phyloP scores from a whole-genome alignment of 2,329 filamentous ascomycete genomes.

The Colletotrichum aenigma region DNA sequence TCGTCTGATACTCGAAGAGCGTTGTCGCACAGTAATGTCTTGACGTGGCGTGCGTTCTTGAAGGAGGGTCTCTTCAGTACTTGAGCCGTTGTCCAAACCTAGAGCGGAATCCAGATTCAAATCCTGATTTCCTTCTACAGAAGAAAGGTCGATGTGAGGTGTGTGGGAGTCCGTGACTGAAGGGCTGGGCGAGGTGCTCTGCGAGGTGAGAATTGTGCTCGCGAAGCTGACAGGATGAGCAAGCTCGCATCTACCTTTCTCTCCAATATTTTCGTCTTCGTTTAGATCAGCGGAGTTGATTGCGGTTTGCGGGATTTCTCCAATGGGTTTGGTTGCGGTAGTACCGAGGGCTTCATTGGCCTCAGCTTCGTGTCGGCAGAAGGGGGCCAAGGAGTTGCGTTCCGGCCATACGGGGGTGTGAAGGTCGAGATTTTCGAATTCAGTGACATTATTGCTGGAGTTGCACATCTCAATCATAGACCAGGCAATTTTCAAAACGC shows the following conservation, averaged over 20 bases:
- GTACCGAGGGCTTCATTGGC: neutral
- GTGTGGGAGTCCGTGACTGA: neutral
- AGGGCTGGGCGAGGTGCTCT: neutral
- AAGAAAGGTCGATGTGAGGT: neutral
- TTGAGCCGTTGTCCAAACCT: neutral
- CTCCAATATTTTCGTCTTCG: neutral
- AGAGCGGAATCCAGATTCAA: neutral
- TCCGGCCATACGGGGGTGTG: neutral
- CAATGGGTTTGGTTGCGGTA: neutral
- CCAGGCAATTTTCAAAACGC: neutral
- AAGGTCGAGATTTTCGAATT: neutral
- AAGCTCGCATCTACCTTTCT: neutral
- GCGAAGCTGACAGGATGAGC: neutral
- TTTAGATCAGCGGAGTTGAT: neutral
- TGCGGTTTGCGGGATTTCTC: neutral
- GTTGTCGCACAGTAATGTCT: neutral
- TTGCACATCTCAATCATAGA: neutral
- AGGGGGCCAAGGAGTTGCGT: neutral
- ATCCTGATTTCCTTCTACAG: neutral
- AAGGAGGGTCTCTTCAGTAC: neutral
- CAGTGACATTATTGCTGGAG: neutral
- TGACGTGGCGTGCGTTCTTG: neutral
- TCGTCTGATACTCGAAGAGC: neutral
- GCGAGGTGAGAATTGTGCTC: neutral
- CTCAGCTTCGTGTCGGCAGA: neutral